Base-by-base conservation (phyloP, 257 asterid species). In the Solanum dulcamara region DNA sequence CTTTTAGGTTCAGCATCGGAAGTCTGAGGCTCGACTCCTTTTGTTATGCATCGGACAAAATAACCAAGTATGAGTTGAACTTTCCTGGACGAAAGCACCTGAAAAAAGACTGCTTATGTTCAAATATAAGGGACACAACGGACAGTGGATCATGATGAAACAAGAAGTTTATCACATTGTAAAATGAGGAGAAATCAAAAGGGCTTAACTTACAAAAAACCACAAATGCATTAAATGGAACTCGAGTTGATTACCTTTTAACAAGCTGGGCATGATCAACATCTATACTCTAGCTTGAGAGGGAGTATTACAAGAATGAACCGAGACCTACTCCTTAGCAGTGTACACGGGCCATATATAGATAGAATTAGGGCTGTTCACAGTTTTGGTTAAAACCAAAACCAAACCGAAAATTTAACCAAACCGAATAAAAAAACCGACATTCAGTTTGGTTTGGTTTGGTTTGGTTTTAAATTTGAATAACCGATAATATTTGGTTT, bases 11-110 rank as follows among this genome's bases (percentile, higher is more conserved):
- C 89, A 84, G 32, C 40, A 22, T 87, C 33, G 20, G 93, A 88
- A 85, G 80, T 83, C 82, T 37, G 88, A 53, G 81, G 40, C 81
- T 85, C 89, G 10, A 50, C 88, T 53, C 83, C 89, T 89, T 90
- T 91, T 88, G 87, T 95, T 84, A 95, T 91, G 86, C 92, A 86
- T 68, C 90, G 92, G 81, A 96, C 99, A 91, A 91, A 90, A 86
- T 93, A 95, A 75, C 99, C 98, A 89, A 96, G 91, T 53, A 93
- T 62, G 86, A 96, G 98, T 89, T 93, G 89, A 55, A 95, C 98
- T 80, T 93, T 95, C 91, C 98, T 92, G 72, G 98, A 94, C 24
- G 95, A 88, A 66, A 96, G 96, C 87, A 95, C 99, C 99, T 96
- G 94, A 85, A 81, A 88, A 12, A 72, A 40, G 35, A 40, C 55